Evolutionary conservation across 805 yeast genomes (phyloP), one percentile per base, ranked within the genome.

Genomic region (Diddensiella transvaalensis): DNA sequence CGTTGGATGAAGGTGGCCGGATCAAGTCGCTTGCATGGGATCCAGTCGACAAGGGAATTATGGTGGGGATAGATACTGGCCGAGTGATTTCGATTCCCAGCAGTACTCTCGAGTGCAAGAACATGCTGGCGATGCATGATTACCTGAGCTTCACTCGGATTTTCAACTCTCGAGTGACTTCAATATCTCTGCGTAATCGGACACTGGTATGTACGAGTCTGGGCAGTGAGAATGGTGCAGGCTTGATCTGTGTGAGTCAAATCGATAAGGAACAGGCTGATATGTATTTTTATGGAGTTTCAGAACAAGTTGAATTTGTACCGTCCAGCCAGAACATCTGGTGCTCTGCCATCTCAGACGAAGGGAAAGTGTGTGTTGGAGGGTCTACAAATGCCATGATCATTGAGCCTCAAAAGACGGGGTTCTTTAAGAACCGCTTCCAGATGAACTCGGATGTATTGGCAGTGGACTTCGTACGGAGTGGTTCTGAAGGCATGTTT

Each of bases 371-470:
- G 38, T 43, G 44, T 21, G 48, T 45, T 3, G 48, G 48, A 23
- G 44, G 45, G 10, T 21, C 42, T 6, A 19, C 17, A 2, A 29
- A 42, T n/a, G 48, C 48, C 10, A 38, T 39, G 17, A 10, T 30
- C 21, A 39, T 40, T 24, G 44, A 45, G 15, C 48, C 48, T 37
- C 24, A 43, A 51, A 21, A 51, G 50, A 6, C 39, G 36, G 44
- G 52, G 22, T 29, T 35, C 5, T 50, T 42, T 2, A 43, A 33
- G 29, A 37, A 46, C 26, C 43, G 43, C 1, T 8, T 40, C 5
- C 40, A 47, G 19, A 46, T 52, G 3, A 23, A 11, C 3, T 46
- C 50, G 3, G 56, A 52, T 22, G 50, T 53, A 13, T 35, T 42
- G 29, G 33, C 47, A 26, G 39, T 22, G 21, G 51, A 11, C 38